A percentile compares a stretch with the other conserved stretches of the same genome.
Evolutionary conservation across 2,329 filamentous ascomycete genomes (phyloP).

Genomic region (Diaporthe vexans): DNA sequence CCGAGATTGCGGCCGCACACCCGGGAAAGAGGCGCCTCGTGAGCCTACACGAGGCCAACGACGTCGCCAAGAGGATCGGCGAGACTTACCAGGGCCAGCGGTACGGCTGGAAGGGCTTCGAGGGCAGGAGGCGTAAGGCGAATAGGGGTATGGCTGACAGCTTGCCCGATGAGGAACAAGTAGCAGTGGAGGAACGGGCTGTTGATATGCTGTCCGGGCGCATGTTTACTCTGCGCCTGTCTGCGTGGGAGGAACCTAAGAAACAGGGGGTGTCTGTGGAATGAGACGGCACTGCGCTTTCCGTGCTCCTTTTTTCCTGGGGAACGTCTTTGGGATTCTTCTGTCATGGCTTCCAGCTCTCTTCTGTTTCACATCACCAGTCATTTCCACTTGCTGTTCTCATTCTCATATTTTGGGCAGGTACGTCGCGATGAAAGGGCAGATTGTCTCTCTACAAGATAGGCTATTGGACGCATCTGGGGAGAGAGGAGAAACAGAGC

Average conservation of each 20-base stretch:
- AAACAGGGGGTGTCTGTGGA: background rate
- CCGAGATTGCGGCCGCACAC: constrained; percentile 47
- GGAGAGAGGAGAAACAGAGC: background rate
- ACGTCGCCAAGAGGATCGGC: constrained; percentile 50
- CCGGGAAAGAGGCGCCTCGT: constrained; percentile 63
- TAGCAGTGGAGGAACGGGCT: background rate
- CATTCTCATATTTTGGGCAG: background rate
- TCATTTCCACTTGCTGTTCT: background rate
- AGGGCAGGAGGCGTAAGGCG: background rate
- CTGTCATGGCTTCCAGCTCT: background rate
- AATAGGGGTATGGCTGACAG: background rate
- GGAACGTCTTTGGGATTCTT: background rate
- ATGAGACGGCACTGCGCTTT: background rate
- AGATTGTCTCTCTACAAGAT: background rate
- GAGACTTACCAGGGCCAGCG: constrained; percentile 39
- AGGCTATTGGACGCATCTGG: background rate
- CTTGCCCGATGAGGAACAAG: background rate
- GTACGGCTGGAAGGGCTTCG: constrained; percentile 31
- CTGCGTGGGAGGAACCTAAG: constrained; percentile 24
- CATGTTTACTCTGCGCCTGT: background rate
- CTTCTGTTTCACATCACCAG: background rate
- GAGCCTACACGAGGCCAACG: constrained; percentile 68
- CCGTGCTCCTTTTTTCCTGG: background rate
- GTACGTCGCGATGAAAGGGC: too few relatives aligned
- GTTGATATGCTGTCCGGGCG: background rate